Conservation (phyloP, 306 rosid genomes). For the Cucurbita maxima region DNA sequence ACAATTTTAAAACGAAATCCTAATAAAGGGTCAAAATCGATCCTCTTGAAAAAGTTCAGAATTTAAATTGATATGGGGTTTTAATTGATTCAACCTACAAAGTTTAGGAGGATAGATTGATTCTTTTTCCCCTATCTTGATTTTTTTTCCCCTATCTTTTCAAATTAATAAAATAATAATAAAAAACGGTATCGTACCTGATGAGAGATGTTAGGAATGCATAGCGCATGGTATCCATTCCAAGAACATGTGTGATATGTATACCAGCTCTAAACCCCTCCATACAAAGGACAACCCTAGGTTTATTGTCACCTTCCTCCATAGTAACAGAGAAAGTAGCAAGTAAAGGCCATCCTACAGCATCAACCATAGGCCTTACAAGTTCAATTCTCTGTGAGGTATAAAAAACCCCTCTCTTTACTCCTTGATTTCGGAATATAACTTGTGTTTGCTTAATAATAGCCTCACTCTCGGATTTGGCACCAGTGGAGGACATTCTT, state of each 20-base stretch:
- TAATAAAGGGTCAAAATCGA: not conserved
- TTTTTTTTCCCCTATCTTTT: not conserved
- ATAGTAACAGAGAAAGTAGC: slow-evolving; percentile 96
- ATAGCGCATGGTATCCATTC: slow-evolving; percentile 99
- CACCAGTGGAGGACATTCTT: slow-evolving; percentile 49
- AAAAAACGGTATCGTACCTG: slow-evolving; percentile 36
- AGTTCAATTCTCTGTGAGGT: slow-evolving; percentile 89
- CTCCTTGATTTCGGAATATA: slow-evolving; percentile 72
- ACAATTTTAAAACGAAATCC: not conserved
- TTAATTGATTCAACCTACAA: not conserved
- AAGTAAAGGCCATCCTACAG: slow-evolving; percentile 99
- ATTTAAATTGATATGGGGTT: not conserved
- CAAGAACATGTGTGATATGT: slow-evolving; percentile 73
- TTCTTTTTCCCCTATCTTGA: not conserved
- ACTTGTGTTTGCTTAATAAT: slow-evolving; percentile 87
- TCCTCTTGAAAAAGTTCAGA: not conserved
- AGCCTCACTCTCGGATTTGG: slow-evolving; percentile 81
- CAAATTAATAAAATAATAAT: not conserved
- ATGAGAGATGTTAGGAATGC: slow-evolving; percentile 95
- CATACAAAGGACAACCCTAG: slow-evolving; percentile 83
- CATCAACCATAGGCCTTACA: slow-evolving; percentile 99
- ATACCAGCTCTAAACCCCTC: slow-evolving; percentile 99
- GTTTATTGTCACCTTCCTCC: slow-evolving; percentile 98
- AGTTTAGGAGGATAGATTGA: not conserved
- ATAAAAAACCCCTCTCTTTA: slow-evolving; percentile 79